Evolutionary conservation across 73 alveolate genomes (phyloP), one percentile per base, ranked within the genome.

Genomic region (Paramecium pentaurelia): DNA sequence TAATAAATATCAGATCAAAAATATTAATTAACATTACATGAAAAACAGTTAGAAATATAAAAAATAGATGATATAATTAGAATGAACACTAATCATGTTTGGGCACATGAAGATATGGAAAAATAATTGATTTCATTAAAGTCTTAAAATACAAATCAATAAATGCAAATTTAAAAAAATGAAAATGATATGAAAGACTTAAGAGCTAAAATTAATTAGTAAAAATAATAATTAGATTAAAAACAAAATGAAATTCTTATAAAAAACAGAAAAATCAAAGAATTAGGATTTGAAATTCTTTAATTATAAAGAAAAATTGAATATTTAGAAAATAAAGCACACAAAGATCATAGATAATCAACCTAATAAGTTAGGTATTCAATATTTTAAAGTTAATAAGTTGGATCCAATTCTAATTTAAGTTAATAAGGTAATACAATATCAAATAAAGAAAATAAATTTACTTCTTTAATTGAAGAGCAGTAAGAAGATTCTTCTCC

Each of bases 61-160:
- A 80, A 80, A 4, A 18, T 47, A 11, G 91, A 80, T 28, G 91
- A 80, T 4, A 42, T 25, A n/a, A 32, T 44, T 14, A 40, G 91
- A 25, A 80, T 80, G 87, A 64, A 64, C 4, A 64, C 45, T 7
- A 64, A 64, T 64, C 84, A 64, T 28, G 27, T n/a, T 64, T 64
- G 84, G 84, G 84, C 84, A 6, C 84, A 64, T 64, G 18, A 64
- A 64, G 84, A 64, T 34, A 64, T 64, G 84, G 84, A 64, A 64
- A 64, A 28, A 34, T 34, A 64, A 9, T 0, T 64, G 2, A 64
- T 12, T 2, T 64, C 18, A 14, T 6, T 64, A 2, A 6, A 34
- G 30, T 10, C 84, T 64, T 28, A 28, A 64, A 64, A 64, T n/a
- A 7, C 0, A 4, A n/a, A 64, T 14, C 47, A 28, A 12, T 25